phyloP scores from a whole-genome alignment of 495 filamentous ascomycete genomes.

The Aspergillus nidulans region DNA sequence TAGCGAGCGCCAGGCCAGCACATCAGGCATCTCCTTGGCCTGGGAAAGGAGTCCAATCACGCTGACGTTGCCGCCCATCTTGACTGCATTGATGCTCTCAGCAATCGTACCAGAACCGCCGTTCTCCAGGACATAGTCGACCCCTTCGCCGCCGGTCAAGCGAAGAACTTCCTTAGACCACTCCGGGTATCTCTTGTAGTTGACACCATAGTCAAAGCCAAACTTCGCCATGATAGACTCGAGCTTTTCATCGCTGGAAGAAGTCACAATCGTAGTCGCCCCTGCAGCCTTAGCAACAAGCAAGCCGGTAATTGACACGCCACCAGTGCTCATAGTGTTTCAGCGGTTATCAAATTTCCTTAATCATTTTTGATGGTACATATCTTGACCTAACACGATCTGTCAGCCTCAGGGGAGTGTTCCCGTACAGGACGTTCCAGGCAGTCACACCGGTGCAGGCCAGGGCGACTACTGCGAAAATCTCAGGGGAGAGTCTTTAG shows the following conservation, averaged over 20 bases:
- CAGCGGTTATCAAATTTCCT: too few species aligned
- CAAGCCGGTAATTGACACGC: conserved; percentile 66
- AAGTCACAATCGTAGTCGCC: conserved; percentile 63
- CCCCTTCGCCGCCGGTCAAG: conserved; percentile 52
- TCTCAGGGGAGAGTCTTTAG: too few species aligned
- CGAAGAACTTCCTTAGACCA: conserved; percentile 61
- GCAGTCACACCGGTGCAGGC: too few species aligned
- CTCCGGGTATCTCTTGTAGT: conserved; percentile 56
- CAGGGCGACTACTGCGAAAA: too few species aligned
- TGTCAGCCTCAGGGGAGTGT: too few species aligned
- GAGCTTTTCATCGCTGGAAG: conserved; percentile 60
- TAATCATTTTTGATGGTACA: too few species aligned
- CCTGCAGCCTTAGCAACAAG: conserved; percentile 74
- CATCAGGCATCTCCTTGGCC: conserved; percentile 35
- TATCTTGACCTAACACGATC: too few species aligned
- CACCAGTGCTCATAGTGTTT: conserved; percentile 61
- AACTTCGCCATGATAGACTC: conserved; percentile 49
- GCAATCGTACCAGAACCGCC: conserved; percentile 54
- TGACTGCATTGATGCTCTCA: conserved; percentile 52
- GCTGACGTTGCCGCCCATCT: conserved; percentile 54
- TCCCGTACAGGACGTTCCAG: too few species aligned
- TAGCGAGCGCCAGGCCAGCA: conserved; percentile 39
- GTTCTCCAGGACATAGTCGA: conserved; percentile 62
- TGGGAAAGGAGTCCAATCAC: conserved; percentile 55
- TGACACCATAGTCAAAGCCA: conserved; percentile 45